Conservation (phyloP, 2,329 filamentous ascomycete genomes). For the Fusarium sp. region DNA sequence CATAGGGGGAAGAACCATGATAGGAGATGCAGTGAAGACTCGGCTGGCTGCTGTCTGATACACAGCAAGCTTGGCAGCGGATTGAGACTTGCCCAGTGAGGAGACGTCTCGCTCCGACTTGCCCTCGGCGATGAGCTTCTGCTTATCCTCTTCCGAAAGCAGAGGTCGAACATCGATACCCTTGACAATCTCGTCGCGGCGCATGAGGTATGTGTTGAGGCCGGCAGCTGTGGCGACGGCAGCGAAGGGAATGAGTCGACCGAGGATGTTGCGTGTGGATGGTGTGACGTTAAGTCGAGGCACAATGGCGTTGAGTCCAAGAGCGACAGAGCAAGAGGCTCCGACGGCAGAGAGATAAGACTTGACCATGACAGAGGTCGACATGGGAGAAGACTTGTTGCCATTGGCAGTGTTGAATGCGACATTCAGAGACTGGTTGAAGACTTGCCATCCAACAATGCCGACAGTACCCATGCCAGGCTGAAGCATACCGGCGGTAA, state of each 20-base stretch:
- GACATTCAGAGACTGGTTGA: slow-evolving; percentile 98
- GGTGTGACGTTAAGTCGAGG: slow-evolving; percentile 85
- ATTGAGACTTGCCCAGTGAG: slow-evolving; percentile 86
- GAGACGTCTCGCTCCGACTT: slow-evolving; percentile 72
- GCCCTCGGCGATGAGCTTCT: slow-evolving; percentile 65
- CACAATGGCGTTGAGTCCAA: slow-evolving; percentile 90
- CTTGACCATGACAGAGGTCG: slow-evolving; percentile 81
- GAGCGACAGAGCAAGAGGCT: slow-evolving; percentile 91
- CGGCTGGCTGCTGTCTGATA: slow-evolving; percentile 91
- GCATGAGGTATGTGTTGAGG: slow-evolving; percentile 97
- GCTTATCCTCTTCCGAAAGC: slow-evolving; percentile 76
- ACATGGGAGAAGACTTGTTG: slow-evolving; percentile 94
- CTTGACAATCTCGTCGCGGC: slow-evolving; percentile 90
- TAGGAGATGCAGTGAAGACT: slow-evolving; percentile 92
- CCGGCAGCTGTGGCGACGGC: slow-evolving; percentile 92
- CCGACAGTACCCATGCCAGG: slow-evolving; percentile 84
- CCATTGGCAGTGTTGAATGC: slow-evolving; percentile 98
- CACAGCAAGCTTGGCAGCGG: slow-evolving; percentile 88
- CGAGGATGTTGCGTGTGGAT: slow-evolving; percentile 78
- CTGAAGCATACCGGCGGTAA: slow-evolving; percentile 97
- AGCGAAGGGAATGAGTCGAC: slow-evolving; percentile 93
- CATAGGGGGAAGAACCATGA: slow-evolving; percentile 95
- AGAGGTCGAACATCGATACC: slow-evolving; percentile 95
- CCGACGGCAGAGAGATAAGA: slow-evolving; percentile 93
- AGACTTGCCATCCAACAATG: slow-evolving; percentile 92